These are phyloP conservation scores for Fusarium transvaalense DNA, from an alignment of 2,329 filamentous ascomycete species.

Conservation along the genomic window DNA sequence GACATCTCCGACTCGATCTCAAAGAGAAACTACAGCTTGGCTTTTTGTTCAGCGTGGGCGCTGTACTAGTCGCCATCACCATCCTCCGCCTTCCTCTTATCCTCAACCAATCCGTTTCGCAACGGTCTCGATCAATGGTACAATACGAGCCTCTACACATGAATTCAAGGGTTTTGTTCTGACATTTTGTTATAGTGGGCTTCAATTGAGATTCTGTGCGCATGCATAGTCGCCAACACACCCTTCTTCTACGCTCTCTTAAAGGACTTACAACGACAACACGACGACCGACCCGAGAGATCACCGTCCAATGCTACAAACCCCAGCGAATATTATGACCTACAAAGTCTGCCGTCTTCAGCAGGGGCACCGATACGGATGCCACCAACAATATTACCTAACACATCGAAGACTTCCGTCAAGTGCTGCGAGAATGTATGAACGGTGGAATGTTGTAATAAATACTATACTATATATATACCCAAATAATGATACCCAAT, in stretches of 20 bases:
- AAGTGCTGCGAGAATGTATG: conserved; percentile 19
- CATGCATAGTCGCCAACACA: conserved; percentile 50
- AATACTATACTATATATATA: neutral
- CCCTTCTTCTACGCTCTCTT: conserved; percentile 49
- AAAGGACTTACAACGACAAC: conserved; percentile 47
- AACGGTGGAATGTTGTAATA: too few species aligned
- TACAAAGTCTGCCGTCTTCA: conserved; percentile 35
- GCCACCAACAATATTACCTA: neutral
- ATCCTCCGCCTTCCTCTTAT: conserved; percentile 50
- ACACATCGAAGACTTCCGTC: conserved; percentile 13
- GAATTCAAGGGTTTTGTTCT: neutral
- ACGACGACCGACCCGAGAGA: conserved; percentile 39
- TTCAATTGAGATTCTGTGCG: conserved; percentile 51
- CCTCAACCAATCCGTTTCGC: conserved; percentile 47
- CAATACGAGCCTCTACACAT: neutral
- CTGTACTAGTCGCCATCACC: conserved; percentile 48
- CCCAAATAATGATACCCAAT: conserved; percentile 25
- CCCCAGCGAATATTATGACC: conserved; percentile 22
- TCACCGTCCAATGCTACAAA: conserved; percentile 25
- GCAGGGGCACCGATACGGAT: neutral
- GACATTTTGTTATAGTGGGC: conserved; percentile 44
- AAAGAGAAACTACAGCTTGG: conserved; percentile 40
- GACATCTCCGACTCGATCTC: conserved; percentile 37
- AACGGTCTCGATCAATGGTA: conserved; percentile 50
- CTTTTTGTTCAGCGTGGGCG: conserved; percentile 48